Percentiles rank a stretch among this genome's conserved stretches.
These are phyloP conservation scores for Mrakia frigida DNA, from an alignment of 768 basidiomycete genomes.

Conservation along the genomic window DNA sequence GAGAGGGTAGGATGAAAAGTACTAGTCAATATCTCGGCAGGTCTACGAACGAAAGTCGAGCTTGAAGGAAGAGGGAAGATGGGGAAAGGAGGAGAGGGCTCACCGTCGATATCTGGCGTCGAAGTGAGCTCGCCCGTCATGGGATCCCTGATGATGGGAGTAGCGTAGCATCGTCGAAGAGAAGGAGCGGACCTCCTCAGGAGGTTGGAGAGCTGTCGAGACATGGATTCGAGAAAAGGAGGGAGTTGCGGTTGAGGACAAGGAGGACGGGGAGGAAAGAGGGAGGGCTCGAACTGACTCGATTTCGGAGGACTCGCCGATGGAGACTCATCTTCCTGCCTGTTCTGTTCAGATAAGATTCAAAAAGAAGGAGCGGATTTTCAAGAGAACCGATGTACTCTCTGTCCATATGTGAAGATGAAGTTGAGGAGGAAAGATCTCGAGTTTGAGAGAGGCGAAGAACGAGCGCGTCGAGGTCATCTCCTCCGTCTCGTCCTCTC, in stretches of 20 bases:
- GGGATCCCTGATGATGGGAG: slow-evolving; percentile 28
- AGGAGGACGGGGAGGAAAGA: not conserved
- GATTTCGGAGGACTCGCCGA: not conserved
- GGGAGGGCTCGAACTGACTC: not conserved
- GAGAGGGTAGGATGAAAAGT: not conserved
- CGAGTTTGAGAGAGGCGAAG: too few species aligned
- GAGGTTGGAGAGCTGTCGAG: slow-evolving; percentile 6
- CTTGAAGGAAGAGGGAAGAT: not conserved
- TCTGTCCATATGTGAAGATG: too few species aligned
- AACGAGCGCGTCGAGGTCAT: too few species aligned
- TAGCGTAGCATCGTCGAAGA: slow-evolving; percentile 21
- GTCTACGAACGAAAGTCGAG: too few species aligned
- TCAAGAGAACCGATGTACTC: too few species aligned
- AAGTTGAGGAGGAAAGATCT: too few species aligned
- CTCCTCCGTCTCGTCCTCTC: too few species aligned
- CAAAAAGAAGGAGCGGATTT: too few species aligned
- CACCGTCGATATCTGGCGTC: slow-evolving; percentile 29
- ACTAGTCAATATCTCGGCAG: too few species aligned
- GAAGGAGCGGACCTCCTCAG: not conserved
- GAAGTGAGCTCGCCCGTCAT: slow-evolving; percentile 31
- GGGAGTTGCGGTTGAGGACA: not conserved
- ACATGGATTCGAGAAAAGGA: not conserved
- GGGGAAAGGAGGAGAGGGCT: not conserved
- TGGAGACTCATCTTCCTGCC: not conserved
- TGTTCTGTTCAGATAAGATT: not conserved